A percentile compares a stretch with the other conserved stretches of the same genome.
Evolutionary conservation across 306 rosid species (phyloP).

Genomic region (Dalbergia cochinchinensis): DNA sequence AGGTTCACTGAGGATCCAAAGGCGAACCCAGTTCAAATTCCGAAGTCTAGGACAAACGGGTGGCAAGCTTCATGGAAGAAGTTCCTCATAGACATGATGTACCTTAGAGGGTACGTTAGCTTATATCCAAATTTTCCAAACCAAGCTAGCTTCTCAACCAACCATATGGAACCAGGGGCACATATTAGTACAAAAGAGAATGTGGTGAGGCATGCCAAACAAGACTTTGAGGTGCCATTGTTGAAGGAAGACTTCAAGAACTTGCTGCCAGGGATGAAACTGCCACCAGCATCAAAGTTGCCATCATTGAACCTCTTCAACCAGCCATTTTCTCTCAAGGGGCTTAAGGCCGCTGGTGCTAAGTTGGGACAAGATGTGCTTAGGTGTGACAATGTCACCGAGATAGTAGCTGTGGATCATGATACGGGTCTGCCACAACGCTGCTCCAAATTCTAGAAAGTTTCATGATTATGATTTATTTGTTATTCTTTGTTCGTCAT

Average conservation of each 20-base stretch:
- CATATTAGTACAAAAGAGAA: constrained; percentile 91
- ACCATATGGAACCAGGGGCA: constrained; percentile 99
- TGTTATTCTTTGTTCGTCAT: not conserved
- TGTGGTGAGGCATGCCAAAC: constrained; percentile 76
- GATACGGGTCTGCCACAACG: constrained; percentile 77
- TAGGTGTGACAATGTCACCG: constrained; percentile 70
- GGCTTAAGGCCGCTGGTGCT: constrained; percentile 91
- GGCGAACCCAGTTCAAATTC: constrained; percentile 89
- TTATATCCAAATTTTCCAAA: constrained; percentile 92
- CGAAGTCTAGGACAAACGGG: constrained; percentile 91
- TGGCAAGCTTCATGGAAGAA: constrained; percentile 99
- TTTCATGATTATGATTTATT: constrained; percentile 24
- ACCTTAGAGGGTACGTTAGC: constrained; percentile 91
- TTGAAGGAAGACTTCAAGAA: constrained; percentile 71
- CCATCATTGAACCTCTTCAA: constrained; percentile 93
- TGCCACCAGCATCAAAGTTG: constrained; percentile 81
- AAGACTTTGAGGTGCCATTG: constrained; percentile 91
- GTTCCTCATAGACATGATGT: constrained; percentile 99
- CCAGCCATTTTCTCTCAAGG: constrained; percentile 82
- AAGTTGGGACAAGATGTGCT: constrained; percentile 93
- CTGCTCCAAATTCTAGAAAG: constrained; percentile 73
- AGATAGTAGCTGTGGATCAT: constrained; percentile 78
- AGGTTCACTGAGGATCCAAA: constrained; percentile 89
- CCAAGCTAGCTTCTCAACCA: constrained; percentile 96
- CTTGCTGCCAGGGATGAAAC: constrained; percentile 69